A percentile compares a stretch with the other conserved stretches of the same genome.
Evolutionary conservation across 2,329 filamentous ascomycete genomes (phyloP).

Genomic region (Sclerotinia minor): DNA sequence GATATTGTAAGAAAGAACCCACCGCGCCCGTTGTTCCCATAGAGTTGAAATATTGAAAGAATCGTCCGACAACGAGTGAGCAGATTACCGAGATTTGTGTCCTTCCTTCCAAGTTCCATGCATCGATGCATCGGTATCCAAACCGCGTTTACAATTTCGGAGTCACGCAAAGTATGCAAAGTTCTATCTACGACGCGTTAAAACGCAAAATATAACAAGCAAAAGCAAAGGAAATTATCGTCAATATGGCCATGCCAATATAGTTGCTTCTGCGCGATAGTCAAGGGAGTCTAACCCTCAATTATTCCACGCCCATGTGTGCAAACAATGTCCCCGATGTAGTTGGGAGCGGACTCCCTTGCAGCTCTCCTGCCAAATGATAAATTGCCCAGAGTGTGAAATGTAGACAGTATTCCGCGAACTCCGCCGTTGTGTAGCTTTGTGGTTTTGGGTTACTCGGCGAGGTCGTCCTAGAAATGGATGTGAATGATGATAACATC

Average conservation of each 20-base stretch:
- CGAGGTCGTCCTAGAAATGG: constrained; percentile 1
- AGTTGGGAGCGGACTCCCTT: background rate
- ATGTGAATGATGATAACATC: constrained; percentile 17
- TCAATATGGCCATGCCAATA: constrained; percentile 6
- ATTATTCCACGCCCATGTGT: background rate
- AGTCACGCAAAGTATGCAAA: constrained; percentile 23
- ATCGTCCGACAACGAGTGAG: constrained; percentile 16
- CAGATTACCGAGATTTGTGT: constrained; percentile 19
- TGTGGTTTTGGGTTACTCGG: background rate
- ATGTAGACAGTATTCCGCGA: background rate
- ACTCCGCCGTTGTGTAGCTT: background rate
- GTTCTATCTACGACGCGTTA: constrained; percentile 25
- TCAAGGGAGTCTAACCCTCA: constrained; percentile 18
- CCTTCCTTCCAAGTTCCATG: constrained; percentile 22
- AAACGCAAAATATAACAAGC: constrained; percentile 22
- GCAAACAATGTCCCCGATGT: background rate
- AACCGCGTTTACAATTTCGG: constrained; percentile 25
- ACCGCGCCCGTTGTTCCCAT: constrained; percentile 20
- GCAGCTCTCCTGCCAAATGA: constrained; percentile 1
- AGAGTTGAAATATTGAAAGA: constrained; percentile 11
- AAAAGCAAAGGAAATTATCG: constrained; percentile 10
- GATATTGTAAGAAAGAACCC: background rate
- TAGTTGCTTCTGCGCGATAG: background rate
- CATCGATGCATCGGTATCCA: constrained; percentile 22
- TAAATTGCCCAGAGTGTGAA: background rate